Conservation (phyloP, 2,329 filamentous ascomycete species). For the Stagonosporopsis cucurbitacearum region DNA sequence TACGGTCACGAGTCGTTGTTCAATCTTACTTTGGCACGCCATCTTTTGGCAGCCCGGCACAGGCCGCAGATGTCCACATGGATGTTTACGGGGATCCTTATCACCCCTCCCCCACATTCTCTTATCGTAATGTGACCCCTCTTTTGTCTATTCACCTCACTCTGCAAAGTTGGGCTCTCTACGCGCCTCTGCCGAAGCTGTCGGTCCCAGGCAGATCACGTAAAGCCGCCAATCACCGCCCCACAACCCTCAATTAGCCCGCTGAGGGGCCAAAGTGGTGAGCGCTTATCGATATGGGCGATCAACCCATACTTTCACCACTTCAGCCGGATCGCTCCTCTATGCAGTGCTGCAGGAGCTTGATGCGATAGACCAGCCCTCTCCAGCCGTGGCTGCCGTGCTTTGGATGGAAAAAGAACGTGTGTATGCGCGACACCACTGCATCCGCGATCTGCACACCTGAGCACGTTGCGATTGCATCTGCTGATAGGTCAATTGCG, state of each 20-base stretch:
- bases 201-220: slow-evolving; percentile 1
- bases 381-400: slow-evolving; percentile 15
- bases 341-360: not conserved
- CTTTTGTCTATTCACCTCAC: slow-evolving; percentile 9
- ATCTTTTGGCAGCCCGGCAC: slow-evolving; percentile 11
- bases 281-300: slow-evolving; percentile 9
- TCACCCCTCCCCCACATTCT: slow-evolving; percentile 14
- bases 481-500: slow-evolving; percentile 47
- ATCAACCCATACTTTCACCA: slow-evolving; percentile 11
- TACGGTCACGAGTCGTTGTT: slow-evolving; percentile 13
- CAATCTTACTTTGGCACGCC: slow-evolving; percentile 12
- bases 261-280: slow-evolving; percentile 6
- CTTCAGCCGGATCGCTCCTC: not conserved
- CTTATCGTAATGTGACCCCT: slow-evolving; percentile 6
- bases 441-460: slow-evolving; percentile 39
- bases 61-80: slow-evolving; percentile 17
- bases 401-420: slow-evolving; percentile 6
- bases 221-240: slow-evolving; percentile 31
- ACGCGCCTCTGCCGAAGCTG: slow-evolving; percentile 18
- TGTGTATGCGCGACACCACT: slow-evolving; percentile 33
- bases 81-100: slow-evolving; percentile 17
- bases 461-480: slow-evolving; percentile 32
- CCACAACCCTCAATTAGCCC: slow-evolving; percentile 17
- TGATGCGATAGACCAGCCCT: slow-evolving; percentile 8
- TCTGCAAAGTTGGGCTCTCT: slow-evolving; percentile 5